These are phyloP conservation scores for Giardia muris DNA, from an alignment of 208 protist genomes.

Conservation along the genomic window DNA sequence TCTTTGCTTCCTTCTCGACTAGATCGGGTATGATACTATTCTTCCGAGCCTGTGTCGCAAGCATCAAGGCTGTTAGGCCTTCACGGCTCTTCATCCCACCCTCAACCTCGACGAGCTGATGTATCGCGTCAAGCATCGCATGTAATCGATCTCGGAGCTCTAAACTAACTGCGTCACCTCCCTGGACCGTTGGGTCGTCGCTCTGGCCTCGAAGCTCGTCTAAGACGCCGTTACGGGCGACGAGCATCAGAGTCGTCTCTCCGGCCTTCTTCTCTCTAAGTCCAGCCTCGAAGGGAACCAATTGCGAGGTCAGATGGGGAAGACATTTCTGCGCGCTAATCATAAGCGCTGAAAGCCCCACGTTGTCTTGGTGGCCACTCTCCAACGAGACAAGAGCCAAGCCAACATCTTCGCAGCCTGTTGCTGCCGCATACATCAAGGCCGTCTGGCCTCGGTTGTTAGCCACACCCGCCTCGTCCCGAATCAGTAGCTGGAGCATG, in stretches of 20 bases:
- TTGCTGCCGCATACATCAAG: neutral
- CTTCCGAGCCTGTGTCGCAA: neutral
- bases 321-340: neutral
- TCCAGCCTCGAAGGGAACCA: neutral
- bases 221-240: neutral
- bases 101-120: neutral
- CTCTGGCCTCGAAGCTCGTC: neutral
- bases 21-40: neutral
- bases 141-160: neutral
- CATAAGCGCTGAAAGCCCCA: neutral
- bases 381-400: neutral
- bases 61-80: neutral
- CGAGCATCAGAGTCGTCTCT: neutral
- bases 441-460: neutral
- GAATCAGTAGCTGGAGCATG: neutral
- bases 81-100: neutral
- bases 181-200: neutral
- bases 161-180: neutral
- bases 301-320: neutral
- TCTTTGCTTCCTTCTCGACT: neutral
- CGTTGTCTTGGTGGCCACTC: neutral
- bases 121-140: neutral
- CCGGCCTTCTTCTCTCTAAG: neutral
- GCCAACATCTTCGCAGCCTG: neutral
- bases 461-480: neutral